Base-by-base conservation (phyloP, 352 stramenopile species). In the Phytophthora foliorum region DNA sequence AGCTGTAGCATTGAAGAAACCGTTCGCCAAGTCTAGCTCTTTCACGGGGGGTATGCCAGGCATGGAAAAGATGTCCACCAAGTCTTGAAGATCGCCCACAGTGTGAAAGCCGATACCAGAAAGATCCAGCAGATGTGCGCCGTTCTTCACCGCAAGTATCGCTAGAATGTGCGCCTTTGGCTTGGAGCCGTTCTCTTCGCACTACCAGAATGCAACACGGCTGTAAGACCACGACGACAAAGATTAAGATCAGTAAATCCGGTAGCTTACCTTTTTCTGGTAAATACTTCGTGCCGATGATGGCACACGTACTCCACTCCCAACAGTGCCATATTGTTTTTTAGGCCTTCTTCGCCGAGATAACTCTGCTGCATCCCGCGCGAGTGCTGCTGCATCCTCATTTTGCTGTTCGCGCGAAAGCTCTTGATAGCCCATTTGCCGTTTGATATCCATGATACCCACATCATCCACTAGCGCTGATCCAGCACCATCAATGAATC, bases 401-500 rank as follows among this genome's bases (percentile, higher is more conserved):
- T 79, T 45, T 32, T 36, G 57, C 13, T 80, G 74, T 24, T 69
- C 62, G 0, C 41, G 31, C 24, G 54, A 70, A 17, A 62, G 31
- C 31, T 80, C 44, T 41, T 81, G 67, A 61, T 87, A 91, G 5
- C 85, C 85, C 63, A 81, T 90, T 59, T 85, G 77, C 17, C 85
- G 80, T 61, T 91, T 93, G 34, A 93, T 82, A 48, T 87, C 82
- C 19, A 72, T 70, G 31, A 93, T 77, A 7, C 85, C 82, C 25
- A 91, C 68, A 41, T 90, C 60, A 17, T 79, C 34, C 6, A 24
- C 49, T 45, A 65, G 46, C 16, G 36, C 22, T 41, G 27, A 31
- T 8, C 21, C 42, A 14, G 21, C n/a, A 19, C 8, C 56, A 21
- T 34, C 29, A 16, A 0, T 14, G 36, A 52, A 27, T 41, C 32